These are phyloP conservation scores for Psidium guajava DNA, from an alignment of 345 rosid genomes.

Conservation along the genomic window DNA sequence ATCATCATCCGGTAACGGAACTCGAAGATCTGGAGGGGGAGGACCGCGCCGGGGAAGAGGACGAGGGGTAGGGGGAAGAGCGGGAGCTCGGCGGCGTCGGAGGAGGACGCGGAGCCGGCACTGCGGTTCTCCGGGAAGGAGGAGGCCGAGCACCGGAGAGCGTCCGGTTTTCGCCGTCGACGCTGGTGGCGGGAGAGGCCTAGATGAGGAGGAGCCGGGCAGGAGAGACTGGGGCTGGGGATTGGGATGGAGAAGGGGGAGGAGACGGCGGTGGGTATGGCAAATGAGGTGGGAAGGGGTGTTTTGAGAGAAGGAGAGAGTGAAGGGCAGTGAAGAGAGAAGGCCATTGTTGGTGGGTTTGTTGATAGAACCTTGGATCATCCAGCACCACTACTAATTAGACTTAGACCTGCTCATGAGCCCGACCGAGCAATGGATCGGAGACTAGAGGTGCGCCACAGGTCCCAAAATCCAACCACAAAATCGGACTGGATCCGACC, in stretches of 20 bases:
- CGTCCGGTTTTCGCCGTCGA: not conserved
- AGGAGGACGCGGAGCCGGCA: conserved; percentile 35
- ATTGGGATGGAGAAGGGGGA: not conserved
- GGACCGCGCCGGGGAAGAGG: conserved; percentile 87
- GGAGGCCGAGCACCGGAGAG: conserved; percentile 1
- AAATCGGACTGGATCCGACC: too few species aligned
- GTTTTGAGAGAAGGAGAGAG: not conserved
- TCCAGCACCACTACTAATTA: not conserved
- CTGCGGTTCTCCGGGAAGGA: conserved; percentile 18
- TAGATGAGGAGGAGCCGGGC: not conserved
- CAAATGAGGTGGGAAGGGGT: not conserved
- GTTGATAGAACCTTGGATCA: not conserved
- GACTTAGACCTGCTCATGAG: not conserved
- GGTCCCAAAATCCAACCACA: too few species aligned
- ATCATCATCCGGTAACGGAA: conserved; percentile 97
- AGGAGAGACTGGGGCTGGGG: not conserved
- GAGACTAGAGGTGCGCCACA: too few species aligned
- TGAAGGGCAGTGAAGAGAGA: not conserved
- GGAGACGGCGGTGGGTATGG: not conserved
- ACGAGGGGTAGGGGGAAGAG: conserved; percentile 84
- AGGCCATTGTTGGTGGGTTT: not conserved
- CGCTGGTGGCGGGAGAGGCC: not conserved
- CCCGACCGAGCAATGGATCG: too few species aligned
- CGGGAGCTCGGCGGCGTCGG: conserved; percentile 74
- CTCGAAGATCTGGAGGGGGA: conserved; percentile 95